Conservation (phyloP, 352 stramenopile genomes). For the Pythium apleroticum region DNA sequence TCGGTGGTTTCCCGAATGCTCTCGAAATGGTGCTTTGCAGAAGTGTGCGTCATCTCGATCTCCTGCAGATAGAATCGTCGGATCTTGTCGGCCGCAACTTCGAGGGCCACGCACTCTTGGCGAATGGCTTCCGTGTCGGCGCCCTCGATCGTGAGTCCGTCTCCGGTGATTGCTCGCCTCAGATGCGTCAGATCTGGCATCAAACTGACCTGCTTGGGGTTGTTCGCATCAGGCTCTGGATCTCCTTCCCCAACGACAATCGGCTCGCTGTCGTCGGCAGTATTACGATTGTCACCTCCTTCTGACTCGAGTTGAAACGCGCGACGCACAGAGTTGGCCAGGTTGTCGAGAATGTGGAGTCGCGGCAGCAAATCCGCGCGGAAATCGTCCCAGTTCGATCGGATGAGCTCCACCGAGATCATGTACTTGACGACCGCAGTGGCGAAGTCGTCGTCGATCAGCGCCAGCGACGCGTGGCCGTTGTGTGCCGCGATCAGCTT, state of each 20-base stretch:
- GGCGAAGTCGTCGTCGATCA: constrained; percentile 33
- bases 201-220: constrained; percentile 48
- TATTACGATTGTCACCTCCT: background rate
- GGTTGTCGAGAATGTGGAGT: constrained; percentile 68
- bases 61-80: constrained; percentile 21
- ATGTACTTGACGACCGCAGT: constrained; percentile 60
- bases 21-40: constrained; percentile 10
- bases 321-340: constrained; percentile 36
- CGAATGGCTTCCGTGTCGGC: constrained; percentile 25
- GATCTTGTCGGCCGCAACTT: constrained; percentile 15
- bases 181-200: constrained; percentile 44
- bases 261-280: background rate
- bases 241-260: background rate
- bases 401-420: constrained; percentile 41
- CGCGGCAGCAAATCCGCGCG: constrained; percentile 67
- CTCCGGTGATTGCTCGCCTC: constrained; percentile 26
- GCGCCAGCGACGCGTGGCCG: constrained; percentile 52
- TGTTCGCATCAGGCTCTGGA: background rate
- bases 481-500: constrained; percentile 77
- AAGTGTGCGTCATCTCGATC: constrained; percentile 14
- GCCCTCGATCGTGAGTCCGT: constrained; percentile 9
- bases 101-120: constrained; percentile 31
- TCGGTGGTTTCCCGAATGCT: constrained; percentile 8
- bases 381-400: constrained; percentile 57
- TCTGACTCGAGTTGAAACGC: constrained; percentile 23